These are phyloP conservation scores for Geosmithia putterillii DNA, from an alignment of 2,329 filamentous ascomycete genomes.

Conservation along the genomic window DNA sequence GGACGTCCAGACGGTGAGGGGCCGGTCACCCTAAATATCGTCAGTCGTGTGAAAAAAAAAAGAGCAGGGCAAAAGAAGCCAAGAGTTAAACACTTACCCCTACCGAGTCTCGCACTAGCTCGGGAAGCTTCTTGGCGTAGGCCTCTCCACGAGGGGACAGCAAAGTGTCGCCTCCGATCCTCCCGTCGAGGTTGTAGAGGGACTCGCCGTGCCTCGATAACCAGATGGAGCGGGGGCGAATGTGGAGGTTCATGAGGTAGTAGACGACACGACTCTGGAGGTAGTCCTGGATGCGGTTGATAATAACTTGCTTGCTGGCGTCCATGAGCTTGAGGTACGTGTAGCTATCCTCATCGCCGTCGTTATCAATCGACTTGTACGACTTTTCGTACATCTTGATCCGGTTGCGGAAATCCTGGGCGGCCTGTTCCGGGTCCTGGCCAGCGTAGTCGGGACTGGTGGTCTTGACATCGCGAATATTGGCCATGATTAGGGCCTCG, in stretches of 20 bases:
- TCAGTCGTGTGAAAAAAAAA: conserved; percentile 11
- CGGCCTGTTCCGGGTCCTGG: conserved; percentile 85
- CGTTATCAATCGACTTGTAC: conserved; percentile 82
- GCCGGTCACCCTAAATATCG: conserved; percentile 39
- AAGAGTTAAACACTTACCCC: conserved; percentile 46
- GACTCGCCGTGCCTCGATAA: conserved; percentile 95
- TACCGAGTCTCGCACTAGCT: conserved; percentile 73
- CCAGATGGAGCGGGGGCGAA: conserved; percentile 94
- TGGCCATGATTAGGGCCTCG: conserved; percentile 93
- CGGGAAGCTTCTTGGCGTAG: conserved; percentile 76
- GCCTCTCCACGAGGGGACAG: conserved; percentile 77
- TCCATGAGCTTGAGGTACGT: conserved; percentile 98
- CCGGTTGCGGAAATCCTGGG: conserved; percentile 81
- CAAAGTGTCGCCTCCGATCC: conserved; percentile 85
- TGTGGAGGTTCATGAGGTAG: conserved; percentile 97
- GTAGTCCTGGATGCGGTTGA: conserved; percentile 96
- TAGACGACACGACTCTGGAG: conserved; percentile 93
- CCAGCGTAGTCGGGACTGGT: conserved; percentile 90
- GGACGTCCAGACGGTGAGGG: conserved; percentile 51
- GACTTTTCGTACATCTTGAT: conserved; percentile 97
- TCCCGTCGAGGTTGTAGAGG: conserved; percentile 76
- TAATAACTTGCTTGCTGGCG: conserved; percentile 89
- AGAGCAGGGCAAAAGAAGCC: background rate
- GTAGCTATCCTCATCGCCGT: conserved; percentile 66
- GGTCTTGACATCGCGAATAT: conserved; percentile 95